Percentiles rank a stretch among this genome's conserved stretches.
These are phyloP conservation scores for Ustulina deusta DNA, from an alignment of 2,329 filamentous ascomycete genomes.

Conservation along the genomic window DNA sequence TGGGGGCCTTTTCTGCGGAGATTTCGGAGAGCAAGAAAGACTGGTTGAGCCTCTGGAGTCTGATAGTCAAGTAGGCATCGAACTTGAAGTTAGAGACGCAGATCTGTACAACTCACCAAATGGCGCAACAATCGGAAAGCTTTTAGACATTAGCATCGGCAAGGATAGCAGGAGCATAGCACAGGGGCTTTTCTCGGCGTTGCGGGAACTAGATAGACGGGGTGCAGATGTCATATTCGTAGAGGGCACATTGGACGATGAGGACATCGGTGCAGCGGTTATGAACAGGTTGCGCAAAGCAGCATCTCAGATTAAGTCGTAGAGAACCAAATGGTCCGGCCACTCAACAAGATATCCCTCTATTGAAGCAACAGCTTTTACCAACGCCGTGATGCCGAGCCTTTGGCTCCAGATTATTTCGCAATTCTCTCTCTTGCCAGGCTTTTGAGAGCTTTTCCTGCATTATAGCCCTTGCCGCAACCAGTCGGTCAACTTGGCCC, in stretches of 20 bases:
- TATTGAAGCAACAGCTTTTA: constrained; percentile 45
- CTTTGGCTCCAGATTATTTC: constrained; percentile 42
- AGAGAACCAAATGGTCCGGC: constrained; percentile 49
- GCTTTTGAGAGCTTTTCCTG: constrained; percentile 43
- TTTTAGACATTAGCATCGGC: constrained; percentile 81
- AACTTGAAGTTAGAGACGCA: constrained; percentile 57
- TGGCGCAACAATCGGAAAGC: constrained; percentile 52
- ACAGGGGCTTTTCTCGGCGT: constrained; percentile 85
- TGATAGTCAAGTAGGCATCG: constrained; percentile 45
- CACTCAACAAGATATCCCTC: constrained; percentile 42
- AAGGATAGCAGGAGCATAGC: constrained; percentile 79
- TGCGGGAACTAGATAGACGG: constrained; percentile 84
- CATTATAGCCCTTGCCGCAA: constrained; percentile 81
- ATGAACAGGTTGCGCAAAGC: constrained; percentile 88
- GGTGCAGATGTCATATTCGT: constrained; percentile 88
- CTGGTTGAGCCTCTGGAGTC: constrained; percentile 42
- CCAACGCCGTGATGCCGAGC: constrained; percentile 48
- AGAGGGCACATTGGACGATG: constrained; percentile 84
- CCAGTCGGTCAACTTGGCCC: constrained; percentile 90
- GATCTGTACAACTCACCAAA: constrained; percentile 53
- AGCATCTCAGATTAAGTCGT: constrained; percentile 70
- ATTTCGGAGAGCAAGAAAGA: constrained; percentile 49
- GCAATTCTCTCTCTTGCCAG: constrained; percentile 28
- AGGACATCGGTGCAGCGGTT: constrained; percentile 86
- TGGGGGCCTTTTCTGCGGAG: constrained; percentile 55